phyloP scores from a whole-genome alignment of 768 basidiomycete species.

The Pleurotus djamor region DNA sequence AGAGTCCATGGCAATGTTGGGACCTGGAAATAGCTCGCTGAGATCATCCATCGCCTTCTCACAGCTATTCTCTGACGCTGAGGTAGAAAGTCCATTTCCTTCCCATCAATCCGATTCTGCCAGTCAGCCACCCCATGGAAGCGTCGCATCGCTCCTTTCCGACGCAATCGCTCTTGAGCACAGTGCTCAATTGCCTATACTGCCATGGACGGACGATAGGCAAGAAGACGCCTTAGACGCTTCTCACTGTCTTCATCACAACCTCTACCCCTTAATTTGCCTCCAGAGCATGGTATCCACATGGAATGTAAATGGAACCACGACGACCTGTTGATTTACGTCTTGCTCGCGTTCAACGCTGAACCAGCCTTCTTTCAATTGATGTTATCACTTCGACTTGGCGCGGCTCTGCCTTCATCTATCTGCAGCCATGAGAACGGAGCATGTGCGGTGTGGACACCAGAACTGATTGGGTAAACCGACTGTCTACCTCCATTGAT shows the following conservation, averaged over 20 bases:
- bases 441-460: not conserved
- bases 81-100: not conserved
- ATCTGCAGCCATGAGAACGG: slow-evolving; percentile 6
- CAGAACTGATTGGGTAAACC: not conserved
- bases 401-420: not conserved
- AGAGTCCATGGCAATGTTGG: slow-evolving; percentile 7
- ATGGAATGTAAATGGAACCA: not conserved
- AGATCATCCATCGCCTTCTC: not conserved
- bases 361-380: not conserved
- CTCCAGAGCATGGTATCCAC: not conserved
- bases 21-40: not conserved
- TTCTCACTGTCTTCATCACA: not conserved
- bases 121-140: not conserved
- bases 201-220: not conserved
- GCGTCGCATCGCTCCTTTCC: not conserved
- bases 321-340: not conserved
- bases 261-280: not conserved
- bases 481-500: not conserved
- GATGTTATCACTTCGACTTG: not conserved
- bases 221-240: not conserved
- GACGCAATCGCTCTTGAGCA: slow-evolving; percentile 2
- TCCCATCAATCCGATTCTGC: not conserved
- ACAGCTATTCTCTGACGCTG: slow-evolving; percentile 1
- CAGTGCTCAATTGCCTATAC: not conserved
- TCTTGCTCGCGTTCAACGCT: slow-evolving; percentile 1